Percentiles rank a stretch among this genome's conserved stretches.
Conservation (phyloP, 352 stramenopile species). For the Globisporangium orthogonon region DNA sequence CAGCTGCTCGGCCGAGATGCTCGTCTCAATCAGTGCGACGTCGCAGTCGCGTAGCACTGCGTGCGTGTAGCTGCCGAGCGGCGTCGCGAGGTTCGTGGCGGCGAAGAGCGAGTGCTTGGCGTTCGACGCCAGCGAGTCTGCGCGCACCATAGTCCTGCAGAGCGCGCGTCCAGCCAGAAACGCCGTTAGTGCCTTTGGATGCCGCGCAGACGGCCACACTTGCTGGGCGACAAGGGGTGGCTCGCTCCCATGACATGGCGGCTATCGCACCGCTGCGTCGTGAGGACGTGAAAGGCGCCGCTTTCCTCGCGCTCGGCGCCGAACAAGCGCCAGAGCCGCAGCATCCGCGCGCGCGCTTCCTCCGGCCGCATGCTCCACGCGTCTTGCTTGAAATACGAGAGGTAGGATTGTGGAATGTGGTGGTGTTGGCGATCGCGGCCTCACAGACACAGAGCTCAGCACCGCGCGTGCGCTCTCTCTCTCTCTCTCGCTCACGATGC, state of each 20-base stretch:
- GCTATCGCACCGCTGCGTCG: constrained; percentile 28
- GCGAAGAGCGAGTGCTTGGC: constrained; percentile 64
- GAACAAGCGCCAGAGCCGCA: constrained; percentile 44
- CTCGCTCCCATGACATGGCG: too few relatives aligned
- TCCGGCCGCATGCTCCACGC: constrained; percentile 41
- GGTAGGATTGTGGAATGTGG: not conserved
- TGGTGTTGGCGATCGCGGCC: too few relatives aligned
- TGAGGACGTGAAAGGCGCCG: constrained; percentile 30
- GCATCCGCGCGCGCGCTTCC: constrained; percentile 42
- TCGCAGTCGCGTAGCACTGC: constrained; percentile 54
- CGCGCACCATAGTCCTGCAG: constrained; percentile 39
- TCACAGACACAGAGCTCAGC: too few relatives aligned
- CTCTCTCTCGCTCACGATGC: too few relatives aligned
- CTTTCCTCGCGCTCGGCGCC: constrained; percentile 6
- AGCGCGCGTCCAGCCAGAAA: too few relatives aligned
- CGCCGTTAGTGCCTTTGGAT: too few relatives aligned
- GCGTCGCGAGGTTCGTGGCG: constrained; percentile 43
- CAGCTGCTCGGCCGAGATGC: constrained; percentile 25
- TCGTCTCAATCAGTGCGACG: constrained; percentile 37
- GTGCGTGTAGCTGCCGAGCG: constrained; percentile 55
- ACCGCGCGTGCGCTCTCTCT: not conserved
- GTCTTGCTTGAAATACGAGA: too few relatives aligned
- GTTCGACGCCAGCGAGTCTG: constrained; percentile 36
- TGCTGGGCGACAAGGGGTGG: too few relatives aligned
- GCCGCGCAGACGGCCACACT: too few relatives aligned